Conservation (phyloP, 2,329 filamentous ascomycete species). For the Phaeophleospora eucalypticola region DNA sequence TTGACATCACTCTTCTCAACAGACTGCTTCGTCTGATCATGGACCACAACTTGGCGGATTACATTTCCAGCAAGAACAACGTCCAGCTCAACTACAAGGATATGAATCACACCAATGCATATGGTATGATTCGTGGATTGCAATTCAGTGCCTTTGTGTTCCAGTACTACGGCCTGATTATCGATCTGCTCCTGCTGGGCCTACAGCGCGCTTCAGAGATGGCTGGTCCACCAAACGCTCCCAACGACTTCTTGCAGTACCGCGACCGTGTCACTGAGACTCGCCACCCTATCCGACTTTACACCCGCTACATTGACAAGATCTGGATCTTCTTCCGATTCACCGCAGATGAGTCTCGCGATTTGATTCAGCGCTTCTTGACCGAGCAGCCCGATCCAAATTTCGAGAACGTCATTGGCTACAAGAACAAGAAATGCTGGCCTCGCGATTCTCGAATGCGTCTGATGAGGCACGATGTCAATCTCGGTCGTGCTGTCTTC, state of each 20-base stretch:
- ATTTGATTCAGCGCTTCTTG: conserved; percentile 94
- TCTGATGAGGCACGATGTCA: conserved; percentile 97
- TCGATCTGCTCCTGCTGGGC: conserved; percentile 87
- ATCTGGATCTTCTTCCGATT: conserved; percentile 98
- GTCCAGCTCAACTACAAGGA: conserved; percentile 99
- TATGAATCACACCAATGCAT: conserved; percentile 99
- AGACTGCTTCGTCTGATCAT: conserved; percentile 90
- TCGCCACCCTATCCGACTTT: conserved; percentile 92
- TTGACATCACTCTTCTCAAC: conserved; percentile 92
- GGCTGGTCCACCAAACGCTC: conserved; percentile 85
- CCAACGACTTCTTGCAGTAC: conserved; percentile 98
- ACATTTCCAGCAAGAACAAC: conserved; percentile 99
- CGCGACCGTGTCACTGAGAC: conserved; percentile 87
- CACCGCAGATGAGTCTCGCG: conserved; percentile 85
- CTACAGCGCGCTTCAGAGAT: conserved; percentile 97
- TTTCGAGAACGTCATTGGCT: conserved; percentile 98
- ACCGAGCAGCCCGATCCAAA: conserved; percentile 98
- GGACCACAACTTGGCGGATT: conserved; percentile 98
- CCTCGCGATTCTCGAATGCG: conserved; percentile 96
- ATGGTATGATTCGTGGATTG: conserved; percentile 94
- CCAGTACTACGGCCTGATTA: conserved; percentile 94
- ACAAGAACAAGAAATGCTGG: conserved; percentile 99
- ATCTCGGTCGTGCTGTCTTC: conserved; percentile 93
- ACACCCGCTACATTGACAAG: conserved; percentile 95
- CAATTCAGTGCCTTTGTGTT: conserved; percentile 99